phyloP scores from a whole-genome alignment of 257 asterid species.

The Penstemon eatonii region DNA sequence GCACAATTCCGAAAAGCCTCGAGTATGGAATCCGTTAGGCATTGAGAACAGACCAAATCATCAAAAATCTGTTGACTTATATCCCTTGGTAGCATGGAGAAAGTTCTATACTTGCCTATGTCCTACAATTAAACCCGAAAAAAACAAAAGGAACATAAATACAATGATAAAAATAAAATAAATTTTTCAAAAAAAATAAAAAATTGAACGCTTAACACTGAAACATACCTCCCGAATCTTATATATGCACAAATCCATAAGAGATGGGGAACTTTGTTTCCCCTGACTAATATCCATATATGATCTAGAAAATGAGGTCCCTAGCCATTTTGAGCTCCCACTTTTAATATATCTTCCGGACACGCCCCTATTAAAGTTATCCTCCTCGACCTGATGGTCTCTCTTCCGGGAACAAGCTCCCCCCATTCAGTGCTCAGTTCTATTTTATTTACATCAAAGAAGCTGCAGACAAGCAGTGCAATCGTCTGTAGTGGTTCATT shows the following conservation, averaged over 20 bases:
- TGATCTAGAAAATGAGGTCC: slow-evolving; percentile 59
- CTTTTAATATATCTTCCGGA: slow-evolving; percentile 79
- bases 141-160: not conserved
- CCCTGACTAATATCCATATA: slow-evolving; percentile 59
- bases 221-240: slow-evolving; percentile 72
- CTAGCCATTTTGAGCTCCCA: slow-evolving; percentile 97
- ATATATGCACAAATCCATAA: slow-evolving; percentile 75
- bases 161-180: not conserved
- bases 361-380: slow-evolving; percentile 55
- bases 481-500: not conserved
- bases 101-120: slow-evolving; percentile 54
- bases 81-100: slow-evolving; percentile 88
- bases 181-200: not conserved
- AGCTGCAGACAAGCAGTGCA: slow-evolving; percentile 22
- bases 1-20: slow-evolving; percentile 96
- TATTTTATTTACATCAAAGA: slow-evolving; percentile 25
- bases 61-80: slow-evolving; percentile 86
- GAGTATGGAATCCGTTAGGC: slow-evolving; percentile 52
- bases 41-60: slow-evolving; percentile 70
- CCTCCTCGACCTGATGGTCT: slow-evolving; percentile 71
- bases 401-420: slow-evolving; percentile 96
- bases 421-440: slow-evolving; percentile 56
- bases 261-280: slow-evolving; percentile 57
- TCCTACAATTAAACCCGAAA: slow-evolving; percentile 47
- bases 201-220: not conserved